Conservation (phyloP, 108 stramenopile species). For the Poteriospumella lacustris region DNA sequence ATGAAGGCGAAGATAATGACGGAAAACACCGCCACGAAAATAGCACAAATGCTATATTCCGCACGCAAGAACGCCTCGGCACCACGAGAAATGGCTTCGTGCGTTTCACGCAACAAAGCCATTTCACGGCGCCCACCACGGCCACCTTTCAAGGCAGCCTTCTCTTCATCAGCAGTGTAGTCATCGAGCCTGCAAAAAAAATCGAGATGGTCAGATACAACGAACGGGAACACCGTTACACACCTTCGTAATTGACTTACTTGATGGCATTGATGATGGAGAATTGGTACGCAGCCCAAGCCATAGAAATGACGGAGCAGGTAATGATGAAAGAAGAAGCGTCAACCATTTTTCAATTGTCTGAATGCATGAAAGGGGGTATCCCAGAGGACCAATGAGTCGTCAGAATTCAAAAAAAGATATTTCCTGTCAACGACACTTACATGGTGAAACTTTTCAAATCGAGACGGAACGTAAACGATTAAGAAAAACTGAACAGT, state of each 20-base stretch:
- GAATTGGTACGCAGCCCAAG: not conserved
- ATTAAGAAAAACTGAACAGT: no score
- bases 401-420: no score
- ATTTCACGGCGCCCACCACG: not conserved
- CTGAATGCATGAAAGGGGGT: no score
- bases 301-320: not conserved
- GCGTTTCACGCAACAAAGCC: conserved; percentile 64
- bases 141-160: not conserved
- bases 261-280: not conserved
- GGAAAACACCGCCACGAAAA: conserved; percentile 75
- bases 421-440: no score
- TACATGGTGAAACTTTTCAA: no score
- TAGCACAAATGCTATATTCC: conserved; percentile 87
- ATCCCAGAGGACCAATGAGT: no score
- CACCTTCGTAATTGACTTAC: not conserved
- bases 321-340: not conserved
- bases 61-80: conserved; percentile 87
- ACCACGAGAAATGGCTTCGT: conserved; percentile 85
- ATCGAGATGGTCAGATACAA: no score
- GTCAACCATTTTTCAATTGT: no score
- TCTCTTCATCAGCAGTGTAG: not conserved
- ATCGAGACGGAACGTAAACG: no score
- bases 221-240: not conserved
- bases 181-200: not conserved
- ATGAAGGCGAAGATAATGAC: conserved; percentile 75